Evolutionary conservation across 805 yeast species (phyloP).

Genomic region (Starmerella scarabaei): DNA sequence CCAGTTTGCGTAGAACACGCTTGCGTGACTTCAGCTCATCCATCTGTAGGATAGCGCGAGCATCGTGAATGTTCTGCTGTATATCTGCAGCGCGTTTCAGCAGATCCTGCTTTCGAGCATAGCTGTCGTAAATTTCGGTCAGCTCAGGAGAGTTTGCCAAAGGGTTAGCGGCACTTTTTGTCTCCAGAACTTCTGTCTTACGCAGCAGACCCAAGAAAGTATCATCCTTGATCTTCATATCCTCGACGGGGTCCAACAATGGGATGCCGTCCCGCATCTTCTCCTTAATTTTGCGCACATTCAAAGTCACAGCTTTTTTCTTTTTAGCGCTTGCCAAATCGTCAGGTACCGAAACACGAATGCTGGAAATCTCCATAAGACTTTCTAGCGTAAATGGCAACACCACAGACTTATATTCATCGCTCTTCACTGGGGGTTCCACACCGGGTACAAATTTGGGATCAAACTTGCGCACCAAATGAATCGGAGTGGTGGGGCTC

Average conservation of each 20-base stretch:
- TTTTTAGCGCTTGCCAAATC: conserved; percentile 38
- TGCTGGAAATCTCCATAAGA: conserved; percentile 59
- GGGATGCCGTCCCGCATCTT: conserved; percentile 88
- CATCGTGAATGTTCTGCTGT: conserved; percentile 58
- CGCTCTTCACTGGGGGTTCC: conserved; percentile 63
- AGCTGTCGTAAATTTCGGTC: conserved; percentile 49
- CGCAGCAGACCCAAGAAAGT: conserved; percentile 58
- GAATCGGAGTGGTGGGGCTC: conserved; percentile 56
- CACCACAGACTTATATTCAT: conserved; percentile 56
- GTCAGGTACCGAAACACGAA: conserved; percentile 68
- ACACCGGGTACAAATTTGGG: conserved; percentile 81
- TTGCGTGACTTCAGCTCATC: conserved; percentile 90
- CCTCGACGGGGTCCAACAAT: conserved; percentile 75
- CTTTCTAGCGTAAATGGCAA: conserved; percentile 78
- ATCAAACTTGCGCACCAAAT: conserved; percentile 60
- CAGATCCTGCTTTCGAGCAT: conserved; percentile 49
- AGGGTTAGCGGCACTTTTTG: conserved; percentile 60
- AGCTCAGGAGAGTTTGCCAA: conserved; percentile 39
- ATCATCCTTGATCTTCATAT: conserved; percentile 78
- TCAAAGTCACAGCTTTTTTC: conserved; percentile 49
- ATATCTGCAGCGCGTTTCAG: conserved; percentile 45
- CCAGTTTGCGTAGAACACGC: conserved; percentile 81
- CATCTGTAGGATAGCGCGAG: conserved; percentile 82
- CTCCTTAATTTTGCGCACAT: conserved; percentile 64
- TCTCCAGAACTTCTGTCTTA: conserved; percentile 71